These are phyloP conservation scores for Botryotinia narcissicola DNA, from an alignment of 2,329 filamentous ascomycete genomes.

Conservation along the genomic window DNA sequence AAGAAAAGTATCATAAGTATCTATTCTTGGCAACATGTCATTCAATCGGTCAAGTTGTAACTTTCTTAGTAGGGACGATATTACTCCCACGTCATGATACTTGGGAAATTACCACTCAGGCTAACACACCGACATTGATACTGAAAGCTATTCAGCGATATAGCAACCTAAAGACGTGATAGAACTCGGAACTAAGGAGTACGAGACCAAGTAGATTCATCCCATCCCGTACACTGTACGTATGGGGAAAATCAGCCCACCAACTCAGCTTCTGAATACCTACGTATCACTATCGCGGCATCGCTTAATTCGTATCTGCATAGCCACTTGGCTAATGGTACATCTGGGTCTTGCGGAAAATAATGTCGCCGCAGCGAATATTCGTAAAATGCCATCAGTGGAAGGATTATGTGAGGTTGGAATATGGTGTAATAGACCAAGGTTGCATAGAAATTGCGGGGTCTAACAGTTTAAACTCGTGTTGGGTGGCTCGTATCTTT, in stretches of 20 bases:
- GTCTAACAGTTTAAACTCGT: slow-evolving; percentile 6
- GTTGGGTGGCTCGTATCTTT: slow-evolving; percentile 15
- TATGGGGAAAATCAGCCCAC: not conserved
- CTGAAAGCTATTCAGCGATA: not conserved
- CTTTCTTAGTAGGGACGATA: not conserved
- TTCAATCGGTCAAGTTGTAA: not conserved
- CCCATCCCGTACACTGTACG: not conserved
- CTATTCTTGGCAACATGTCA: not conserved
- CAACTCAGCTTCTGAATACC: slow-evolving; percentile 2
- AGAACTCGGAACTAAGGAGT: slow-evolving; percentile 13
- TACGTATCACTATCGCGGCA: not conserved
- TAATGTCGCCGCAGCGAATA: not conserved
- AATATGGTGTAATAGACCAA: not conserved
- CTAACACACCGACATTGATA: not conserved
- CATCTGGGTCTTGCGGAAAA: slow-evolving; percentile 1
- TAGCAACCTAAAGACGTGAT: slow-evolving; percentile 10
- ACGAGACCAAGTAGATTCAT: slow-evolving; percentile 4
- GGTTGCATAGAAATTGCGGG: slow-evolving; percentile 14
- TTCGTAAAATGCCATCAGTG: not conserved
- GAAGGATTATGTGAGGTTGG: not conserved
- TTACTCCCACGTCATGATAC: slow-evolving; percentile 7
- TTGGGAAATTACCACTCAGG: not conserved
- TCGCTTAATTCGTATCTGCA: slow-evolving; percentile 21
- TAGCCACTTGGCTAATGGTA: slow-evolving; percentile 9
- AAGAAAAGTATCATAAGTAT: not conserved